Base-by-base conservation (phyloP, 208 protist species). In the Plasmodiophora brassicae region DNA sequence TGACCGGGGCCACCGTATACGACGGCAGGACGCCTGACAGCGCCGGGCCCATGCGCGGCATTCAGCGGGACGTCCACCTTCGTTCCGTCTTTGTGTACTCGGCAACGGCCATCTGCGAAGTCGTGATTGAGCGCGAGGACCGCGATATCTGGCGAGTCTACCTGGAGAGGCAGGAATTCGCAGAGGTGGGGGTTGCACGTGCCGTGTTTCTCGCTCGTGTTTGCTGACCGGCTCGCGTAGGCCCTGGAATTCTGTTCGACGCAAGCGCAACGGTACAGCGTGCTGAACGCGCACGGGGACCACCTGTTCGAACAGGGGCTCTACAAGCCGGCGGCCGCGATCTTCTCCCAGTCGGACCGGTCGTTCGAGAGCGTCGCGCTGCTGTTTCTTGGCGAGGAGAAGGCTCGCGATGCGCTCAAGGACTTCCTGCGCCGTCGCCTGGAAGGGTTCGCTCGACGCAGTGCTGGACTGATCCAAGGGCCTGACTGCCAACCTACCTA, bases 111-210 rank as follows among this genome's bases (percentile, higher is more conserved):
- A 8, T 78, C 5, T 32, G 41, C n/a, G 65, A 78, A 78, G 65
- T 78, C 41, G 41, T 78, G 32, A 78, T 78, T 32, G n/a, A 78
- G 32, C 5, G n/a, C 32, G 65, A 78, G 65, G 65, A 78, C 41
- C 65, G 65, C n/a, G 65, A 78, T 78, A 78, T 78, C n/a, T 78
- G 65, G 65, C n/a, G 32, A 8, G 32, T 44, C 41, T 78, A 38
- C n/a, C 41, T 78, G 65, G 41, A 78, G 32, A 78, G 41, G n/a
- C 32, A 78, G 65, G 65, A 78, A 36, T 78, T 78, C n/a, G 65
- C 32, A 8, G 41, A 38, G 32, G 65, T 78, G 41, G 20, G n/a
- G 65, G n/a, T 32, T 78, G 14, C 65, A 28, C 14, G 50, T 28
- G 32, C 41, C n/a, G 10, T 36, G 65, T 38, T 44, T 32, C n/a